Percentiles rank a stretch among this genome's conserved stretches.
These are phyloP conservation scores for Mycena haematopus DNA, from an alignment of 768 basidiomycete species.

Conservation along the genomic window DNA sequence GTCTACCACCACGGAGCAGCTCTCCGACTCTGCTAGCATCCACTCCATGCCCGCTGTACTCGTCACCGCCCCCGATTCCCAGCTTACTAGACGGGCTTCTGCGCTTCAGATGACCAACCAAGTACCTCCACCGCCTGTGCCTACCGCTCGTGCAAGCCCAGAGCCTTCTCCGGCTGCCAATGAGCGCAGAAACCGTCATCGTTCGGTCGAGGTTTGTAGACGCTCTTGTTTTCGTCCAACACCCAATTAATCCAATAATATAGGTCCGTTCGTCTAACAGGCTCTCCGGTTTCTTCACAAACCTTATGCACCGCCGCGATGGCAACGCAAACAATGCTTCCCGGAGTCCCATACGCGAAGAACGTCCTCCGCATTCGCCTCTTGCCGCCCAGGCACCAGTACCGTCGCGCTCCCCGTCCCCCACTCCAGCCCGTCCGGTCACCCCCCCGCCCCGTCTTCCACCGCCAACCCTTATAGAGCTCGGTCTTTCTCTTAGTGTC, in stretches of 20 bases:
- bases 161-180: conserved; percentile 38
- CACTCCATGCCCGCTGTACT: conserved; percentile 66
- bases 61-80: conserved; percentile 47
- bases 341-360: conserved; percentile 44
- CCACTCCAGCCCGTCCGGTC: conserved; percentile 54
- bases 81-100: conserved; percentile 38
- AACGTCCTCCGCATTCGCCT: conserved; percentile 30
- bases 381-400: conserved; percentile 35
- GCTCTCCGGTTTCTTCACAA: conserved; percentile 85
- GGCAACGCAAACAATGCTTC: conserved; percentile 36
- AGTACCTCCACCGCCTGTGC: conserved; percentile 28
- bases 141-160: conserved; percentile 39
- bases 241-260: conserved; percentile 21
- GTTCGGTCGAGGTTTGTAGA: conserved; percentile 66
- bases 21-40: conserved; percentile 59
- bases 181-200: conserved; percentile 51
- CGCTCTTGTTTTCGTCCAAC: neutral
- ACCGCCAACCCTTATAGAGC: conserved; percentile 73
- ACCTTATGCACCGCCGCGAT: conserved; percentile 78
- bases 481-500: conserved; percentile 74
- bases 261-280: conserved; percentile 72
- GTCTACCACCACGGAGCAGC: conserved; percentile 45
- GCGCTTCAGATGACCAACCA: conserved; percentile 38
- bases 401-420: conserved; percentile 64
- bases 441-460: conserved; percentile 79